phyloP scores from a whole-genome alignment of 2,329 filamentous ascomycete genomes.

The Alternaria gansuensis region DNA sequence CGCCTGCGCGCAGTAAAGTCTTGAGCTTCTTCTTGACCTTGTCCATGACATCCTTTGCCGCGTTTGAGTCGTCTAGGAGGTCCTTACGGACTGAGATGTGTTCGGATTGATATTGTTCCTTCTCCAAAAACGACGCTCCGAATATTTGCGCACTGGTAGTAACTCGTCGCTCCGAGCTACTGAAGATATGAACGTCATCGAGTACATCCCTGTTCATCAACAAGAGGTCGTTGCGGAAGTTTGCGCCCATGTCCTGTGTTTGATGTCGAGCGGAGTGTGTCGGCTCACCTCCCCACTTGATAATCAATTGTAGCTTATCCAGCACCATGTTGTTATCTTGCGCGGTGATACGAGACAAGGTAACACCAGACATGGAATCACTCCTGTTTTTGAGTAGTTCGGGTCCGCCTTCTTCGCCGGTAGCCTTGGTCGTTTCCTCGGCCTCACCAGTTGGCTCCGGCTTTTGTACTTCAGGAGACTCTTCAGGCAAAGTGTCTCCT shows the following conservation, averaged over 20 bases:
- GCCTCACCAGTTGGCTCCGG: conserved; percentile 31
- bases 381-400: conserved; percentile 57
- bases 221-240: conserved; percentile 93
- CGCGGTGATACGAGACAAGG: conserved; percentile 91
- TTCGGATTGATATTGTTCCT: conserved; percentile 84
- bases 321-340: conserved; percentile 91
- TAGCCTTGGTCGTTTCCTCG: conserved; percentile 34
- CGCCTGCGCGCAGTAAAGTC: conserved; percentile 87
- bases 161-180: conserved; percentile 92
- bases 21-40: conserved; percentile 99
- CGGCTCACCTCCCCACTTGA: conserved; percentile 98
- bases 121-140: conserved; percentile 85
- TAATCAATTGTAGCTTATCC: conserved; percentile 95
- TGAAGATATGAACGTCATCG: conserved; percentile 93
- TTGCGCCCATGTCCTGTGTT: conserved; percentile 91
- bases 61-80: conserved; percentile 94
- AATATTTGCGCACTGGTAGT: conserved; percentile 97
- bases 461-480: conserved; percentile 40
- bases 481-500: conserved; percentile 43
- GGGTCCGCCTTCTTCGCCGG: conserved; percentile 24
- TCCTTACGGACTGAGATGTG: conserved; percentile 94
- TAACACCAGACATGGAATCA: conserved; percentile 88
- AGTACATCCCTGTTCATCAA: conserved; percentile 91
- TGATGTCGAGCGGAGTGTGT: conserved; percentile 98
- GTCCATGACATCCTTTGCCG: conserved; percentile 98